Percentiles rank a stretch among this genome's conserved stretches.
Conservation (phyloP, 345 rosid genomes). For the Corchorus capsularis region DNA sequence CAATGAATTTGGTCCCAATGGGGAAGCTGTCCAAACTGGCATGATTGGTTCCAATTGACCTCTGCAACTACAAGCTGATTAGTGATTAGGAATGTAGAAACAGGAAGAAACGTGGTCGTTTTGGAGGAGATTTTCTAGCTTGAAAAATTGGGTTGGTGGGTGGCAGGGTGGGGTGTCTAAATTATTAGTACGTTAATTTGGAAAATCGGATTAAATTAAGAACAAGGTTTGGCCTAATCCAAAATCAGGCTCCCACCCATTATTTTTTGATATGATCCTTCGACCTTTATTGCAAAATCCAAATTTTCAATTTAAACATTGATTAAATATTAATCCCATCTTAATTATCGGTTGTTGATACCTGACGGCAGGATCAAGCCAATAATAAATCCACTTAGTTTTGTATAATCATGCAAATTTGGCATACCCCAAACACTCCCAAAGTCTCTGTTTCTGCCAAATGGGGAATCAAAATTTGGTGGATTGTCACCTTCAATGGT, state of each 20-base stretch:
- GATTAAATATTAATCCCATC: too few relatives aligned
- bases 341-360: neutral
- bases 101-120: neutral
- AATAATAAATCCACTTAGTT: neutral
- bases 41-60: neutral
- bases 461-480: neutral
- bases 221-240: neutral
- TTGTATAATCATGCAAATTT: neutral
- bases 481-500: constrained; percentile 12
- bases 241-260: neutral
- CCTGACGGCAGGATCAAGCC: neutral
- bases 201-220: neutral
- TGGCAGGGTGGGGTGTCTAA: neutral
- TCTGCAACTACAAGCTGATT: neutral
- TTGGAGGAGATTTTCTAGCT: neutral
- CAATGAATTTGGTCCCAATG: neutral
- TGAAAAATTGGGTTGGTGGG: neutral
- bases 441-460: neutral
- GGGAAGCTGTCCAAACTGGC: neutral
- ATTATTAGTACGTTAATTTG: neutral
- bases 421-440: neutral
- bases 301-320: neutral
- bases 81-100: neutral
- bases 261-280: neutral
- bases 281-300: neutral